phyloP scores from a whole-genome alignment of 768 basidiomycete species.

The Leccinum broughii region DNA sequence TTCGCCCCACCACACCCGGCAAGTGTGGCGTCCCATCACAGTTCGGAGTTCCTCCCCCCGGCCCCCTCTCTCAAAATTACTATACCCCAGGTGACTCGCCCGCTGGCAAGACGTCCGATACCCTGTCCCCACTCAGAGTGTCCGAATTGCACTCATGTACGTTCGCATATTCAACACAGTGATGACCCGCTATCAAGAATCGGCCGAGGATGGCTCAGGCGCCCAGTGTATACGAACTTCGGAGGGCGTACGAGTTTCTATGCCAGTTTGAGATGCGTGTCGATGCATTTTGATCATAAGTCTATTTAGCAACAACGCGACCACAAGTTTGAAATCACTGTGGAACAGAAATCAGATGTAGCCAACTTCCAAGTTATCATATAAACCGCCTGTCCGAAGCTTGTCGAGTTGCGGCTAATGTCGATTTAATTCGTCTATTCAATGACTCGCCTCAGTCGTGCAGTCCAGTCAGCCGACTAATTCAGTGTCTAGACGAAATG shows the following conservation, averaged over 20 bases:
- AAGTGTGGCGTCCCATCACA: constrained; percentile 10
- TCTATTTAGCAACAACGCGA: no score
- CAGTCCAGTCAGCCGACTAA: background rate
- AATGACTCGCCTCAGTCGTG: background rate
- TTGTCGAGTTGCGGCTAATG: background rate
- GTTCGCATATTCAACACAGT: no score
- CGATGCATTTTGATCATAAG: no score
- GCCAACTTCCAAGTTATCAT: background rate
- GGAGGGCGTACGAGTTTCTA: no score
- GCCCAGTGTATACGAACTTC: no score
- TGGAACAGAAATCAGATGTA: background rate
- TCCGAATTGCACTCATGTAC: no score
- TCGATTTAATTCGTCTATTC: background rate
- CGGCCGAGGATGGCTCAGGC: no score
- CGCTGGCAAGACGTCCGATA: constrained; percentile 11
- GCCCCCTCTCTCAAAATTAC: background rate
- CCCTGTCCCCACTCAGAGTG: constrained; percentile 18
- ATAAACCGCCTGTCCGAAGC: background rate
- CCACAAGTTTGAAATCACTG: no score
- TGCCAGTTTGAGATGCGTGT: no score
- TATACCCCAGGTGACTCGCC: constrained; percentile 10
- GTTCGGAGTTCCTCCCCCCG: constrained; percentile 5
- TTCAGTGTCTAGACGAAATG: background rate
- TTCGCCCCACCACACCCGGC: constrained; percentile 8
- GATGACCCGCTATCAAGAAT: no score